Evolutionary conservation across 83 land plant genomes (phyloP), one percentile per base, ranked within the genome.

Genomic region (Picea mariana): DNA sequence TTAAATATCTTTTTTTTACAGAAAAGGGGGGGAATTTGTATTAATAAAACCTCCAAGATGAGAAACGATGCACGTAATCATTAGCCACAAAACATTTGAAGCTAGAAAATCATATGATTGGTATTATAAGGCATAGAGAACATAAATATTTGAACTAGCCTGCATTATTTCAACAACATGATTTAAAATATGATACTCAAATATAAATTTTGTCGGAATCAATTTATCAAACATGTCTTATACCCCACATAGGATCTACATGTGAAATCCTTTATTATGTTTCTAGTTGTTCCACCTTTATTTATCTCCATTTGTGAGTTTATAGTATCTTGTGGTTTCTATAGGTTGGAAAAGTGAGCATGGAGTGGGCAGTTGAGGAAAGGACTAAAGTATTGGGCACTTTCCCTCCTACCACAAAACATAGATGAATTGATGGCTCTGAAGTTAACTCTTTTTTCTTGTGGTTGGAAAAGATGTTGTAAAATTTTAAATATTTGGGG

Each of bases 271-370:
- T 49, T 69, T 34, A 18, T 17, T 18, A 8, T 71, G 75, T 1
- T 2, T 38, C n/a, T 40, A 34, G 38, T 18, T 71, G 75, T 73
- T 73, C 13, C 44, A 73, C 42, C 26, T 73, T 73, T 59, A 11
- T 47, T 73, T 44, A 40, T 44, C 24, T 73, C 47, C 2, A 73
- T 47, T 73, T 3, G 12, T 21, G 17, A 42, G 17, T 73, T 44
- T 44, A 44, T 73, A 73, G 13, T 4, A 6, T 72, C 49, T 47
- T 47, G 59, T 49, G 77, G 71, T 78, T 23, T 40, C 16, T 85
- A 55, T 84, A 97, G 99, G 95, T 97, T 61, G 99, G 98, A 62
- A 93, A 89, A 79, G 84, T 97, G 42, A 97, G 99, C 87, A 81
- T 93, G 95, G 95, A 95, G 80, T 95, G 99, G 96, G 66, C 90